These are phyloP conservation scores for Astrephomene gubernaculifera DNA, from an alignment of 139 green algal genomes.

Conservation along the genomic window DNA sequence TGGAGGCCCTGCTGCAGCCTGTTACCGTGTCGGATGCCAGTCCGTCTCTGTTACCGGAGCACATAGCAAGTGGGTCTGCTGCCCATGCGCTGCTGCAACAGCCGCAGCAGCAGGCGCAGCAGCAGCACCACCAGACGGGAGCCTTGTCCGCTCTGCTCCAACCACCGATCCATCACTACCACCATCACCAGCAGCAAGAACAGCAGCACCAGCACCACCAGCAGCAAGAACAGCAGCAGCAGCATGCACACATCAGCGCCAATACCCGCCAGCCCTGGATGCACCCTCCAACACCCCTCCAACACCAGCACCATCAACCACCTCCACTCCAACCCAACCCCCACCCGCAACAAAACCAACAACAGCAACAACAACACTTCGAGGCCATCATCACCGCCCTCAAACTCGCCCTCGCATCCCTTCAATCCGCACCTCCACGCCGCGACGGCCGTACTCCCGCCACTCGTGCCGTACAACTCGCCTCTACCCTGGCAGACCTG, in stretches of 20 bases:
- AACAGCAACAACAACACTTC: constrained; percentile 5
- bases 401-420: constrained; percentile 38
- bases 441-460: constrained; percentile 43
- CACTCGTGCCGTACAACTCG: constrained; percentile 68
- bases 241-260: too few species aligned
- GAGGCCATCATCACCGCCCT: constrained; percentile 47
- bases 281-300: not conserved
- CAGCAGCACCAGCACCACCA: constrained; percentile 11
- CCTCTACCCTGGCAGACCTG: constrained; percentile 78
- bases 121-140: not conserved
- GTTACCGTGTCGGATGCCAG: too few species aligned
- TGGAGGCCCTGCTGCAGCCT: too few species aligned
- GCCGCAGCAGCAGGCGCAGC: not conserved
- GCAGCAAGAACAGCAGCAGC: not conserved
- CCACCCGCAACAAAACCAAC: not conserved
- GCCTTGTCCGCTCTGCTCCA: too few species aligned
- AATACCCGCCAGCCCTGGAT: too few species aligned
- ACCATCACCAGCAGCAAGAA: not conserved
- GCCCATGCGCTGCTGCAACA: not conserved
- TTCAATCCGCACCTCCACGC: constrained; percentile 21
- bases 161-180: not conserved
- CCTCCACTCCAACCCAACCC: not conserved
- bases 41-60: too few species aligned
- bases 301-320: not conserved
- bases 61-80: too few species aligned